phyloP scores from a whole-genome alignment of 73 alveolate species.

The Paramecium pentaurelia region DNA sequence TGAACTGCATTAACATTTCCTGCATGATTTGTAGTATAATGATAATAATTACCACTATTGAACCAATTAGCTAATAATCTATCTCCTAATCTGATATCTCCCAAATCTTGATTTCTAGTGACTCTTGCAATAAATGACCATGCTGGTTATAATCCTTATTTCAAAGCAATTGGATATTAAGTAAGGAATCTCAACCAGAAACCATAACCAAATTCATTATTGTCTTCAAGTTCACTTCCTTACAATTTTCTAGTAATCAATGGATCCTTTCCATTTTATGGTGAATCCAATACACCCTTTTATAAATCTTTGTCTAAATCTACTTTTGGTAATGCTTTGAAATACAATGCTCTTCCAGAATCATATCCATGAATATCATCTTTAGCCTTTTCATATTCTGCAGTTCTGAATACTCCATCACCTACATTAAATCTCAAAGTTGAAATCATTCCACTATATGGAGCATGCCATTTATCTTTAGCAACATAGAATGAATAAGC shows the following conservation, averaged over 20 bases:
- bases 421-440: constrained; percentile 45
- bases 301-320: background rate
- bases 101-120: background rate
- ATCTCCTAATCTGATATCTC: constrained; percentile 33
- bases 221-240: background rate
- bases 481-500: constrained; percentile 19
- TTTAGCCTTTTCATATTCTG: background rate
- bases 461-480: constrained; percentile 44
- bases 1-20: constrained; percentile 27
- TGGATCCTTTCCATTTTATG: background rate
- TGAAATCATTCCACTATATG: constrained; percentile 21
- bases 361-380: constrained; percentile 28
- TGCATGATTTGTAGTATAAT: background rate
- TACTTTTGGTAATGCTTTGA: background rate
- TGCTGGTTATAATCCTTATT: background rate
- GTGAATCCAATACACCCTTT: background rate
- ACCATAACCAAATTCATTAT: constrained; percentile 33
- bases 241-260: background rate
- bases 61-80: constrained; percentile 37
- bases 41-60: background rate
- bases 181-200: constrained; percentile 41
- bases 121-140: constrained; percentile 31
- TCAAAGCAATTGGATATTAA: background rate
- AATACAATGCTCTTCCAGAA: background rate
- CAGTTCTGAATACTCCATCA: background rate